Conservation (phyloP, 169 alveolate species). For the Cryptosporidium tyzzeri region DNA sequence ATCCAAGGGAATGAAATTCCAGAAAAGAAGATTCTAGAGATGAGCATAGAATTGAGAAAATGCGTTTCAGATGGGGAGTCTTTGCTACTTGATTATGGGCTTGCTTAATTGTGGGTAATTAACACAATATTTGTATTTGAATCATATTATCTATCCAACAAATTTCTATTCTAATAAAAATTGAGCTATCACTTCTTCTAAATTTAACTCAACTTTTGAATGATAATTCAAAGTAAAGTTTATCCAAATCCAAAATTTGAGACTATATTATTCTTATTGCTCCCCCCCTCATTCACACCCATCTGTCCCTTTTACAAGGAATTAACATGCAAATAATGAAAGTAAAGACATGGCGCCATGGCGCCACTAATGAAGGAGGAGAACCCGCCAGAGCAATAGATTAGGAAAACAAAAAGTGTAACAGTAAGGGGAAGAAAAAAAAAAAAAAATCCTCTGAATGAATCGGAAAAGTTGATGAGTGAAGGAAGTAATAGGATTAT, state of each 20-base stretch:
- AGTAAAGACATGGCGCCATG: slow-evolving; percentile 32
- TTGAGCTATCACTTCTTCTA: neutral
- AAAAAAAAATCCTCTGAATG: neutral
- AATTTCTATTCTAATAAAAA: neutral
- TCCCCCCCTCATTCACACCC: neutral
- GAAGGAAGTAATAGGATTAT: slow-evolving; percentile 40
- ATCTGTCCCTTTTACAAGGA: neutral
- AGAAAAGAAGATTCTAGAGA: slow-evolving; percentile 2
- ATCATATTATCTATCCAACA: neutral
- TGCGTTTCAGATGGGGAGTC: slow-evolving; percentile 39
- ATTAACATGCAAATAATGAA: neutral
- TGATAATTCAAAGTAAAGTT: neutral
- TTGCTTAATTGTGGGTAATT: neutral
- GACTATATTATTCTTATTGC: too few species aligned
- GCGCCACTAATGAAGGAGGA: neutral
- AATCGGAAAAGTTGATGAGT: slow-evolving; percentile 18
- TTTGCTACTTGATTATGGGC: neutral
- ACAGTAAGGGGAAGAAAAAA: neutral
- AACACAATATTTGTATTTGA: neutral
- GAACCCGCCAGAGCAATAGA: neutral
- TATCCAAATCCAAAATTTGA: too few species aligned
- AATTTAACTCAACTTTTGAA: neutral
- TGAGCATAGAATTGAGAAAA: neutral
- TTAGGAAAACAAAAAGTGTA: neutral
- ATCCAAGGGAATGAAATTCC: neutral